Percentiles rank a stretch among this genome's conserved stretches.
Evolutionary conservation across 352 stramenopile species (phyloP).

Genomic region (Hyaloperonospora brassicae): DNA sequence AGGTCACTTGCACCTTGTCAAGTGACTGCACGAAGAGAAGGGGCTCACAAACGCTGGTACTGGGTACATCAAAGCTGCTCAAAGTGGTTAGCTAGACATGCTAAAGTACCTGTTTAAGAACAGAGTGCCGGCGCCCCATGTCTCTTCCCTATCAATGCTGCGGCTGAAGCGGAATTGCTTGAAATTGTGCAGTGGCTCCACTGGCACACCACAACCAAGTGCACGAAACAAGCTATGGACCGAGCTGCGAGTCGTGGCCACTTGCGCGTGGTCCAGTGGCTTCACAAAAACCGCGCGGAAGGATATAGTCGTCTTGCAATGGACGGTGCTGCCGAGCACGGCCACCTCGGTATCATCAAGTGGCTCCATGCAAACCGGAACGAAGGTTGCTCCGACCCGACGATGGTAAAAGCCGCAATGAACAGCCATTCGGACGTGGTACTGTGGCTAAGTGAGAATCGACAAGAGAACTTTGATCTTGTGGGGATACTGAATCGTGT

Average conservation of each 20-base stretch:
- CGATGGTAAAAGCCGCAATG: too few species aligned
- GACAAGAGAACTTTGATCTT: slow-evolving; percentile 17
- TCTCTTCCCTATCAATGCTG: slow-evolving; percentile 21
- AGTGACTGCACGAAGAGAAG: too few species aligned
- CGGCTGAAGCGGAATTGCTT: slow-evolving; percentile 14
- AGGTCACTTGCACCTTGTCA: too few species aligned
- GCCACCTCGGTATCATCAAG: too few species aligned
- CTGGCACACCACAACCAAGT: slow-evolving; percentile 17
- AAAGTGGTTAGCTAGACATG: slow-evolving; percentile 14
- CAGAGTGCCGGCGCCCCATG: slow-evolving; percentile 20
- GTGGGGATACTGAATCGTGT: slow-evolving; percentile 24
- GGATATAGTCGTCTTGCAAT: slow-evolving; percentile 39
- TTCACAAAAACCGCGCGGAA: slow-evolving; percentile 31
- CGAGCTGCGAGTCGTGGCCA: slow-evolving; percentile 23
- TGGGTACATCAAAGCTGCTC: slow-evolving; percentile 10
- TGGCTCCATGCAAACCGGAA: too few species aligned
- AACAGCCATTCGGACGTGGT: too few species aligned
- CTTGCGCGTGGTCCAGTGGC: slow-evolving; percentile 27
- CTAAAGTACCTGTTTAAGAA: slow-evolving; percentile 15
- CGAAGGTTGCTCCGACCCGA: too few species aligned
- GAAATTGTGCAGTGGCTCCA: slow-evolving; percentile 22
- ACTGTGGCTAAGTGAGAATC: slow-evolving; percentile 18
- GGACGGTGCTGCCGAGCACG: slow-evolving; percentile 24
- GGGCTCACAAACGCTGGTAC: too few species aligned
- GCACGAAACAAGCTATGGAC: slow-evolving; percentile 23